A percentile compares a stretch with the other conserved stretches of the same genome.
Conservation (phyloP, 305 asterid genomes). For the Nicotiana rustica region DNA sequence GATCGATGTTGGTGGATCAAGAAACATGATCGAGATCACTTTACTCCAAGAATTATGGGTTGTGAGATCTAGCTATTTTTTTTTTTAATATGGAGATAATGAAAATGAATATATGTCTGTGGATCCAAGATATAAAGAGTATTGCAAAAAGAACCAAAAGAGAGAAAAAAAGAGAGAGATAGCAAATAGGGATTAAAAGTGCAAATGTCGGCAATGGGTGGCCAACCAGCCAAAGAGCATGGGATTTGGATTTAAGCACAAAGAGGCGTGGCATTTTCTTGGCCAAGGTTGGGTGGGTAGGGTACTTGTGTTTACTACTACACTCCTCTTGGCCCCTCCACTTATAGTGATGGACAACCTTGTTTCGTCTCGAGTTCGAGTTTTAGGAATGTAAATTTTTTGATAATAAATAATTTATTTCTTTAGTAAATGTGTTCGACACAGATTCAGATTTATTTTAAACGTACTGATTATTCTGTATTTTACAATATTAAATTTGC, state of each 20-base stretch:
- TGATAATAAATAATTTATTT: too few relatives aligned
- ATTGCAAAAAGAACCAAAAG: background rate
- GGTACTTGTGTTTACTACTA: slow-evolving; percentile 5
- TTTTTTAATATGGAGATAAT: background rate
- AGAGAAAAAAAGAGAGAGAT: background rate
- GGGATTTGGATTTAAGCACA: slow-evolving; percentile 36
- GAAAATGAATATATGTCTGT: slow-evolving; percentile 21
- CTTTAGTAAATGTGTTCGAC: too few relatives aligned
- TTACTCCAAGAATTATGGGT: slow-evolving; percentile 33
- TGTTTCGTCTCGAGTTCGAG: too few relatives aligned
- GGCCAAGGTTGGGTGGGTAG: slow-evolving; percentile 31
- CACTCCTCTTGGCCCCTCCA: too few relatives aligned
- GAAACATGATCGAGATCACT: slow-evolving; percentile 27
- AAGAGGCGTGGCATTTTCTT: slow-evolving; percentile 19
- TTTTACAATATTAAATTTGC: too few relatives aligned
- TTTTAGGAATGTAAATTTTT: too few relatives aligned
- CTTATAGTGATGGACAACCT: too few relatives aligned
- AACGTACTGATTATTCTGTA: too few relatives aligned
- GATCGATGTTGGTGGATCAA: slow-evolving; percentile 25
- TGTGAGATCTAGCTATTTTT: slow-evolving; percentile 14
- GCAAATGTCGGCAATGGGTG: slow-evolving; percentile 48
- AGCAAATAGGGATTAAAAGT: background rate
- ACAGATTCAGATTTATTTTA: too few relatives aligned
- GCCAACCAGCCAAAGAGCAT: slow-evolving; percentile 60
- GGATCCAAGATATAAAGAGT: background rate